A percentile compares a stretch with the other conserved stretches of the same genome.
Evolutionary conservation across 306 rosid genomes (phyloP).

Genomic region (Ceratonia siliqua): DNA sequence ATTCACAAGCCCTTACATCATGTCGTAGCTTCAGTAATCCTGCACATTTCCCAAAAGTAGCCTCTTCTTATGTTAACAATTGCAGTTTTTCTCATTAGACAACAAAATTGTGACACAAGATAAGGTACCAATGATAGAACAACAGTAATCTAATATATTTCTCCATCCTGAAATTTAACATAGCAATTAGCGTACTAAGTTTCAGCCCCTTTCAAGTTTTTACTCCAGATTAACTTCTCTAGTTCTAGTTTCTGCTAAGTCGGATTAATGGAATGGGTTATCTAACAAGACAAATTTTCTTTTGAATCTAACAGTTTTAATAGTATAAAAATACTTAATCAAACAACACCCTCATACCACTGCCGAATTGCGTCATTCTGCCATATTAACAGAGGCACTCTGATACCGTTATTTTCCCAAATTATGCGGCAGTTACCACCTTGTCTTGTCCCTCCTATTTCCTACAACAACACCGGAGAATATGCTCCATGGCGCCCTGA

Average conservation of each 20-base stretch:
- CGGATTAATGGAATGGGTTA: too few relatives aligned
- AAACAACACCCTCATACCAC: neutral
- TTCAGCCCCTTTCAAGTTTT: too few relatives aligned
- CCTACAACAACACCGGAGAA: too few relatives aligned
- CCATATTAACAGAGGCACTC: neutral
- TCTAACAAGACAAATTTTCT: too few relatives aligned
- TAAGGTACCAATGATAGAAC: neutral
- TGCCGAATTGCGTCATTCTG: too few relatives aligned
- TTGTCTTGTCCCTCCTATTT: neutral
- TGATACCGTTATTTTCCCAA: neutral
- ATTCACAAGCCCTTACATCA: slow-evolving; percentile 70
- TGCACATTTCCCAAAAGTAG: slow-evolving; percentile 33
- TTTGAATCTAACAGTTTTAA: too few relatives aligned
- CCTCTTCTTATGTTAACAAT: slow-evolving; percentile 1
- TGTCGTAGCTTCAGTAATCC: slow-evolving; percentile 55
- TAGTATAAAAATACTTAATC: neutral
- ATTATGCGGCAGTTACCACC: neutral
- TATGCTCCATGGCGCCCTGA: neutral
- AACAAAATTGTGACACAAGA: neutral
- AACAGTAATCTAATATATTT: neutral
- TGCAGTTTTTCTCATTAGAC: neutral
- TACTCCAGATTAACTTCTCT: too few relatives aligned
- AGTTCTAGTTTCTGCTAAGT: too few relatives aligned
- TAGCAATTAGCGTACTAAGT: too few relatives aligned
- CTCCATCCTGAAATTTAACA: neutral